phyloP scores from a whole-genome alignment of 345 rosid genomes.

The Mallotus nudiflorus region DNA sequence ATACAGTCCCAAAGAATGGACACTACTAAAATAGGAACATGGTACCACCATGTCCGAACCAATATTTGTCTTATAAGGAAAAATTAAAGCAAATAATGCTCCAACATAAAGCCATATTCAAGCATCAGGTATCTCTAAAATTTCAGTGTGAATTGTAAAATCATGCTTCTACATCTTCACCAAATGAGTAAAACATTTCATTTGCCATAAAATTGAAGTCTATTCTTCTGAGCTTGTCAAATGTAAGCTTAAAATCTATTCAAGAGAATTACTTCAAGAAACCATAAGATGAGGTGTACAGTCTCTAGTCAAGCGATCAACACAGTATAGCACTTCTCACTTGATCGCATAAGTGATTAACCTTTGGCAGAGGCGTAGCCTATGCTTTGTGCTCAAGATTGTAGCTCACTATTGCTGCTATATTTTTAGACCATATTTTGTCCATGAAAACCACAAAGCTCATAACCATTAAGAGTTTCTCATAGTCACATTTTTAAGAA shows the following conservation, averaged over 20 bases:
- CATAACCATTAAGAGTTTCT: too few species aligned
- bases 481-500: too few species aligned
- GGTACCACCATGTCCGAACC: constrained; percentile 22
- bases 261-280: not conserved
- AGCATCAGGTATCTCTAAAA: constrained; percentile 47
- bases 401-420: too few species aligned
- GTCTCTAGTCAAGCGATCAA: too few species aligned
- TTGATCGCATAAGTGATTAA: too few species aligned
- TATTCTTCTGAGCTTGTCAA: not conserved
- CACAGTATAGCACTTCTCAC: too few species aligned
- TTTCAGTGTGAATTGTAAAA: not conserved
- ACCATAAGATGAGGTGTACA: too few species aligned
- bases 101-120: constrained; percentile 55
- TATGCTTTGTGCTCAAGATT: too few species aligned
- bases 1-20: constrained; percentile 26
- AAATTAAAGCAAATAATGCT: constrained; percentile 53
- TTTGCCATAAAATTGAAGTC: not conserved
- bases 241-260: not conserved
- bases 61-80: constrained; percentile 37
- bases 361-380: too few species aligned
- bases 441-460: too few species aligned
- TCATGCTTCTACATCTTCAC: not conserved
- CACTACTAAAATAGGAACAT: constrained; percentile 29
- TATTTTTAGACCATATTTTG: too few species aligned
- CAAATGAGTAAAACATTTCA: not conserved